A percentile compares a stretch with the other conserved stretches of the same genome.
These are phyloP conservation scores for Psophocarpus tetragonolobus DNA, from an alignment of 306 rosid genomes.

Conservation along the genomic window DNA sequence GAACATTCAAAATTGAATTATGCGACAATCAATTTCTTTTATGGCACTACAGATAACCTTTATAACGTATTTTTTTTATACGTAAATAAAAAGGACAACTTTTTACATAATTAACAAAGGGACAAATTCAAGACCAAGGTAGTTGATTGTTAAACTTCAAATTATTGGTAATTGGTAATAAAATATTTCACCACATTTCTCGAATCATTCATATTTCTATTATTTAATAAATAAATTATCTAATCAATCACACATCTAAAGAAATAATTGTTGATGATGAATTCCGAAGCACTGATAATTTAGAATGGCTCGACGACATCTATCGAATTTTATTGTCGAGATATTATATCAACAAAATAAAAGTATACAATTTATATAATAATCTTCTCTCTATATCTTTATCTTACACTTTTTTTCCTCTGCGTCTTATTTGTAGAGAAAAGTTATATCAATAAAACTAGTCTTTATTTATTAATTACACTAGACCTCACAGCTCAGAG, in stretches of 20 bases:
- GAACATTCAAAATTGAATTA: background rate
- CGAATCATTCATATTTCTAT: background rate
- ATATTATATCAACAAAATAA: background rate
- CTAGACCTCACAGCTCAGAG: background rate
- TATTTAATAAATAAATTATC: background rate
- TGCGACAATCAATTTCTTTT: background rate
- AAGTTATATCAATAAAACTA: background rate
- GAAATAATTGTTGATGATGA: slow-evolving; percentile 3
- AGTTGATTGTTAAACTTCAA: background rate
- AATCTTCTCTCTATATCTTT: background rate
- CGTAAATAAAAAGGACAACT: background rate
- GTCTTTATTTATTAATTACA: background rate
- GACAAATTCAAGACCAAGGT: background rate
- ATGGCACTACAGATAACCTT: background rate
- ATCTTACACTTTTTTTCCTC: background rate
- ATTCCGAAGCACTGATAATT: slow-evolving; percentile 4
- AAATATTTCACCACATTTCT: background rate
- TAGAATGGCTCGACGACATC: background rate
- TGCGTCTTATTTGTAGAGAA: background rate
- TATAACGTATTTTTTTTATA: background rate
- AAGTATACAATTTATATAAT: background rate
- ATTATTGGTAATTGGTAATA: background rate
- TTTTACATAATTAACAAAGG: background rate
- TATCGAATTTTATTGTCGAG: background rate
- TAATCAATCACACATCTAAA: background rate